These are phyloP conservation scores for Aspergillus carlsbadensis DNA, from an alignment of 495 filamentous ascomycete species.

Conservation along the genomic window DNA sequence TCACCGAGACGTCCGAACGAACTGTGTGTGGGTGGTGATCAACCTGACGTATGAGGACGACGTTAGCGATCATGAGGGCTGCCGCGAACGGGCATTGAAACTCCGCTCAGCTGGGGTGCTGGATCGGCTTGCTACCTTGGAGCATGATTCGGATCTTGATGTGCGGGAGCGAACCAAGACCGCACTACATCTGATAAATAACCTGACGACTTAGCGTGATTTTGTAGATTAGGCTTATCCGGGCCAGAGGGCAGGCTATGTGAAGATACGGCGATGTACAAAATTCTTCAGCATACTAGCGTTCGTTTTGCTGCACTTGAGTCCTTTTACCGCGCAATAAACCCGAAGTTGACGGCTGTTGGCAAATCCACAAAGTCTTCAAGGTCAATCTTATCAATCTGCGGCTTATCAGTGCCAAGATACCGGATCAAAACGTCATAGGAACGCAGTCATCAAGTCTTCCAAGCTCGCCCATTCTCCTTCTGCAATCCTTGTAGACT, in stretches of 20 bases:
- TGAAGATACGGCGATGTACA: slow-evolving; percentile 2
- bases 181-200: slow-evolving; percentile 64
- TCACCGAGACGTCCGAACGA: slow-evolving; percentile 66
- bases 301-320: not conserved
- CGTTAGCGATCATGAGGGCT: slow-evolving; percentile 56
- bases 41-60: slow-evolving; percentile 84
- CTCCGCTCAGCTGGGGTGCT: slow-evolving; percentile 71
- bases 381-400: slow-evolving; percentile 22
- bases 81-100: slow-evolving; percentile 61
- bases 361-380: no score
- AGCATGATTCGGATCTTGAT: slow-evolving; percentile 76
- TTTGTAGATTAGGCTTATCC: not conserved
- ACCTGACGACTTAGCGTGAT: slow-evolving; percentile 25
- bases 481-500: not conserved
- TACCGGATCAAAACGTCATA: slow-evolving; percentile 21
- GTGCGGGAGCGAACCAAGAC: slow-evolving; percentile 80
- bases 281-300: not conserved
- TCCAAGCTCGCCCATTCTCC: not conserved
- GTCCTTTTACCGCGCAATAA: no score
- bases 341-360: no score
- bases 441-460: not conserved
- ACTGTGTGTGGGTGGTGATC: slow-evolving; percentile 75
- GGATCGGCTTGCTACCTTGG: slow-evolving; percentile 60
- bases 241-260: no score
- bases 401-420: not conserved